Evolutionary conservation across 2,329 filamentous ascomycete species (phyloP).

Genomic region (Apiospora arundinis): DNA sequence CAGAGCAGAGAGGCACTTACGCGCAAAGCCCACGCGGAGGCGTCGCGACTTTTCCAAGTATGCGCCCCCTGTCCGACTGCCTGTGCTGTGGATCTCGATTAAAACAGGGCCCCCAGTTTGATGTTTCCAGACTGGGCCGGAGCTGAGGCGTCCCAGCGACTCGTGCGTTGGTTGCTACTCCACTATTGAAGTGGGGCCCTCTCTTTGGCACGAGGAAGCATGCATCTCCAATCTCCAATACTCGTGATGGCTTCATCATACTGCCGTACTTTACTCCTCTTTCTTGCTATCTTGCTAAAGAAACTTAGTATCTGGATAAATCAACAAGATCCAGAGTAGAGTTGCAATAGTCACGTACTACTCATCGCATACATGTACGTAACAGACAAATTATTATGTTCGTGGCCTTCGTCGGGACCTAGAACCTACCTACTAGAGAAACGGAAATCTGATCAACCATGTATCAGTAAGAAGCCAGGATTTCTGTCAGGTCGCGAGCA

Average conservation of each 20-base stretch:
- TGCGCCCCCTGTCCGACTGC: not conserved
- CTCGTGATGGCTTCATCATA: not conserved
- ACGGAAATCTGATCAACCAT: no score
- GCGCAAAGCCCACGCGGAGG: not conserved
- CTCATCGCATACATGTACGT: no score
- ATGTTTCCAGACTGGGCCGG: slow-evolving; percentile 10
- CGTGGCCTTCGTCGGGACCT: no score
- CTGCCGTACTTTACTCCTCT: not conserved
- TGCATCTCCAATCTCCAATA: no score
- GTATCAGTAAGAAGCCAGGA: no score
- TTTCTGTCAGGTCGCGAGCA: no score
- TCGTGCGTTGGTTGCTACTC: not conserved
- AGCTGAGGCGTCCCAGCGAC: slow-evolving; percentile 11
- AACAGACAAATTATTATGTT: no score
- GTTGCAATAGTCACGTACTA: no score
- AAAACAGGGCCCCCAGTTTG: slow-evolving; percentile 3
- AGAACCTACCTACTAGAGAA: no score
- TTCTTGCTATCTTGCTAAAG: not conserved
- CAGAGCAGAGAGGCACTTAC: not conserved
- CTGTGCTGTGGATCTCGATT: slow-evolving; percentile 13
- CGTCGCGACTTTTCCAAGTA: slow-evolving; percentile 13
- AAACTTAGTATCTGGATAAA: no score
- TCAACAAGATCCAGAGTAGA: no score
- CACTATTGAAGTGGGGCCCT: not conserved
- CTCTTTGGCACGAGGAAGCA: not conserved